Evolutionary conservation across 768 basidiomycete genomes (phyloP), one percentile per base, ranked within the genome.

Genomic region (Kwoniella sp.): DNA sequence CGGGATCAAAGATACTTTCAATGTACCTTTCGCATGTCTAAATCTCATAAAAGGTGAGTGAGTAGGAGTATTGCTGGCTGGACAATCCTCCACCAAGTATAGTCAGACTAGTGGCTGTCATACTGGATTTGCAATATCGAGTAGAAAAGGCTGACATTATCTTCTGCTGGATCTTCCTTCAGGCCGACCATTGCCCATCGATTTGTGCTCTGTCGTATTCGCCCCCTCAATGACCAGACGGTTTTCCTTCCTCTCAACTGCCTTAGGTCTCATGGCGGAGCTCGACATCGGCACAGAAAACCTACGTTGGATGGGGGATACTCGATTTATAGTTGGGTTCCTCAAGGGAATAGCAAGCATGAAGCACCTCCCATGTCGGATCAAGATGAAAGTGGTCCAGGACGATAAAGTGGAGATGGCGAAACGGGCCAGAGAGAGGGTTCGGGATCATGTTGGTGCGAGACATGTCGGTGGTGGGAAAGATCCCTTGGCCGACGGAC

Each of bases 281-380:
- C 67, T 69, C 13, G 72, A 72, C 61, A 67, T 69, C 65, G 80
- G 79, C 3, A 80, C 80, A 7, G 80, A 80, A 46, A 60, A 78
- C 54, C 51, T 80, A 17, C 60, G 80, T 2, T 80, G 80, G 80
- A 73, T 80, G 73, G 80, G 80, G 15, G 77, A 79, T 60, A 66
- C 74, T 25, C 64, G 80, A 1, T 80, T 80, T 68, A 44, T 78
- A 13, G 60, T 69, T 33, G 80, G 80, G 0, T 77, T 79, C 54
- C 33, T 80, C 9, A 71, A 69, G 40, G 76, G 72, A 1, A 58
- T 74, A 49, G 62, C 33, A 40, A 65, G 36, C 2, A 77, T 72
- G 48, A 68, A 71, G 49, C 65, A 65, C 46, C 65, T 70, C 50
- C 68, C 70, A 55, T 68, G 68, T 49, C 64, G 69, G 21, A 50